phyloP scores from a whole-genome alignment of 805 yeast species.

The Saccharomycopsis oosterbeekiorum region DNA sequence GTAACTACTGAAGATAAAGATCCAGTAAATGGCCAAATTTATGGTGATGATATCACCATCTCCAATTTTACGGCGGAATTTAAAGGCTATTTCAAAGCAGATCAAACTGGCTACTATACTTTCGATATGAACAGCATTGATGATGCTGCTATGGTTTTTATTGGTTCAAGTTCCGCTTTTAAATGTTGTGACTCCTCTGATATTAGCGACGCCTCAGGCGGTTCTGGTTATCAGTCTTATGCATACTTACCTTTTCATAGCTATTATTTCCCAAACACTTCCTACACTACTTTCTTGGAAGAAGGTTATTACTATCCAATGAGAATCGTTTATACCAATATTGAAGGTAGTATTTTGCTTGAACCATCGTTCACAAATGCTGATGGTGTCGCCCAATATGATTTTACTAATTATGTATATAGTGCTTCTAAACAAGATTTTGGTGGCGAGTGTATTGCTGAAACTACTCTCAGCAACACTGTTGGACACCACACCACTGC shows the following conservation, averaged over 20 bases:
- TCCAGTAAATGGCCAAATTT: neutral
- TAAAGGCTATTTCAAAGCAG: conserved; percentile 25
- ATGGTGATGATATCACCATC: conserved; percentile 8
- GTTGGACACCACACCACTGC: neutral
- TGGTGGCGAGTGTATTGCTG: neutral
- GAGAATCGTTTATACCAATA: conserved; percentile 23
- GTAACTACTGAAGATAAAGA: neutral
- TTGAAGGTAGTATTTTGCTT: conserved; percentile 13
- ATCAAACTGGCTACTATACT: conserved; percentile 25
- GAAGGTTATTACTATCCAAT: conserved; percentile 26
- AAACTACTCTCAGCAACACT: neutral
- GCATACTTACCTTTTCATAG: neutral
- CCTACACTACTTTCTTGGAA: conserved; percentile 10
- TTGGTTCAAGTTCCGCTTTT: conserved; percentile 26
- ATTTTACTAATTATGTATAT: conserved; percentile 1
- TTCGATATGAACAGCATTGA: conserved; percentile 23
- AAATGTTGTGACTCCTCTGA: conserved; percentile 25
- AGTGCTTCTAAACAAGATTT: neutral
- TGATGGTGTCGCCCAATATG: neutral
- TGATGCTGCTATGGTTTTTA: conserved; percentile 27
- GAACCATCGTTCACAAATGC: conserved; percentile 16
- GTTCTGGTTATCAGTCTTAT: neutral
- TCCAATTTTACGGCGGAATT: conserved; percentile 23
- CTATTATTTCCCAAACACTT: neutral
- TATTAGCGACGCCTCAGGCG: neutral